Conservation (phyloP, 2,329 filamentous ascomycete genomes). For the Apiospora saccharicola region DNA sequence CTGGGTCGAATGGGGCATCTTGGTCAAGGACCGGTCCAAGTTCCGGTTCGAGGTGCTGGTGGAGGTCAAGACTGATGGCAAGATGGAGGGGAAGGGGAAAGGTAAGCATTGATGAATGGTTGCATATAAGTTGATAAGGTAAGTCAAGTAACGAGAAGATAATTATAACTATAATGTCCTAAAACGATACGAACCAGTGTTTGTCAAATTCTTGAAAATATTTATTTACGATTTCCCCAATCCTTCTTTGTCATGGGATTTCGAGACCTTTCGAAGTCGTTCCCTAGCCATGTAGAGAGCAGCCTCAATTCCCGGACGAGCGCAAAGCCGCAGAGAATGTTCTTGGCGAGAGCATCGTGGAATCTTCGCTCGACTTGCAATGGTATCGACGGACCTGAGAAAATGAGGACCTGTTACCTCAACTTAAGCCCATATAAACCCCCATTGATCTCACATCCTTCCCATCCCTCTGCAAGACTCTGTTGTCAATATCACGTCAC, state of each 20-base stretch:
- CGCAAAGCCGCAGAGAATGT: background rate
- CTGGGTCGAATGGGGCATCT: background rate
- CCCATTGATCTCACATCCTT: background rate
- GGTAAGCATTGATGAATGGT: background rate
- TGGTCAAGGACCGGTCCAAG: background rate
- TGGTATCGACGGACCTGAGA: background rate
- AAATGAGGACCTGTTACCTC: background rate
- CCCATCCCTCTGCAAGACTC: background rate
- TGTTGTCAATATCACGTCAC: background rate
- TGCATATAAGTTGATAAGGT: background rate
- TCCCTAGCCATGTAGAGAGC: background rate
- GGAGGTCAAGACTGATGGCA: background rate
- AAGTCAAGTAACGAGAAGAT: background rate
- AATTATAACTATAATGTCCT: too few relatives aligned
- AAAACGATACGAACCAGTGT: too few relatives aligned
- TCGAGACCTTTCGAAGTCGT: background rate
- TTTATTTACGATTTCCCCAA: too few relatives aligned
- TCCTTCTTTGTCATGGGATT: too few relatives aligned
- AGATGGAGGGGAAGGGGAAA: background rate
- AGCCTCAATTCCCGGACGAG: too few relatives aligned
- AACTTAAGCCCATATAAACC: background rate
- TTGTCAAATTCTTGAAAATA: too few relatives aligned
- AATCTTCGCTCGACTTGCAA: background rate
- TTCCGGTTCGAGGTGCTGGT: background rate
- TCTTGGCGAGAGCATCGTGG: background rate